Conservation (phyloP, 164 flowering plant species). For the Tetracentron sinense region DNA sequence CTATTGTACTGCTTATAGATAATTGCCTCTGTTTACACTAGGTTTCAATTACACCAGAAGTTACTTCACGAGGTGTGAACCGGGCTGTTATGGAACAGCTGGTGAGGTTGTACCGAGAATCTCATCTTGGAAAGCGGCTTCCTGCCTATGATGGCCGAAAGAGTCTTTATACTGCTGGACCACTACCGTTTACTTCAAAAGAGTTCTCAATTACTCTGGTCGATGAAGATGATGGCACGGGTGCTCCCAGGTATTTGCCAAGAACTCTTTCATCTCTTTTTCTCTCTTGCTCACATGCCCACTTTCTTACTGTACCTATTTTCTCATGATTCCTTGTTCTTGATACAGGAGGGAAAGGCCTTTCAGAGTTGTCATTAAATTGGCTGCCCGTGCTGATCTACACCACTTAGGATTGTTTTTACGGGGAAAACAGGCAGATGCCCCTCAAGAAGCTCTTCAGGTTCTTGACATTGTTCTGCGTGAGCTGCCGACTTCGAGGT, state of each 20-base stretch:
- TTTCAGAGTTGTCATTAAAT: conserved; percentile 47
- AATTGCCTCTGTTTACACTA: conserved; percentile 5
- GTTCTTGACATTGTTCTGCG: conserved; percentile 54
- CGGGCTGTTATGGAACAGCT: conserved; percentile 33
- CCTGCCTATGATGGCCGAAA: conserved; percentile 66
- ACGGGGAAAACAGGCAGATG: conserved; percentile 26
- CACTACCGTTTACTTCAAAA: conserved; percentile 42
- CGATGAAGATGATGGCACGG: conserved; percentile 17
- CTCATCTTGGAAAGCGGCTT: conserved; percentile 27
- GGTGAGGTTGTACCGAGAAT: conserved; percentile 7
- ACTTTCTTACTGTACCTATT: no score
- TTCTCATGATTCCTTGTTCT: neutral
- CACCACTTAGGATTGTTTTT: conserved; percentile 43
- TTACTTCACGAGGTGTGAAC: conserved; percentile 31
- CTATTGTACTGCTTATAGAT: neutral
- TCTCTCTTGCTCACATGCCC: neutral
- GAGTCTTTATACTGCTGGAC: conserved; percentile 44
- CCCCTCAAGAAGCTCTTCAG: conserved; percentile 60
- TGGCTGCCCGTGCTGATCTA: conserved; percentile 40
- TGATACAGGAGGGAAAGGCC: conserved; percentile 37
- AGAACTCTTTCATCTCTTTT: neutral
- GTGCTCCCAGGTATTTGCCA: conserved; percentile 11
- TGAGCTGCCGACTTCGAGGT: conserved; percentile 27
- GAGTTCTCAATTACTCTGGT: conserved; percentile 32
- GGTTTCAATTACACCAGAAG: conserved; percentile 62